phyloP scores from a whole-genome alignment of 768 basidiomycete genomes.

The Mycena epipterygia region DNA sequence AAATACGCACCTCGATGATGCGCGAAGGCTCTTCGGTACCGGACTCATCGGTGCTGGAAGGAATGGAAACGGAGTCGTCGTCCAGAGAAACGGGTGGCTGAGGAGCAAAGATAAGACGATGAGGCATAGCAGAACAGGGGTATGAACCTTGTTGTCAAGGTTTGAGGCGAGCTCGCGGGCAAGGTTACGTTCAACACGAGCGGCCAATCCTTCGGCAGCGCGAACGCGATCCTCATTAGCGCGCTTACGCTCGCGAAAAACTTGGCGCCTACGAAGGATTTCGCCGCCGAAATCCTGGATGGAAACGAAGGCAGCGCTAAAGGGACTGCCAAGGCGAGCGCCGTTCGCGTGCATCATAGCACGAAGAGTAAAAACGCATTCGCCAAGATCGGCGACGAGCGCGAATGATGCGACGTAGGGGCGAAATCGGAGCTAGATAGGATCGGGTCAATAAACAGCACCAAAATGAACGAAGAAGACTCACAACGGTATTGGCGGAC shows the following conservation, averaged over 20 bases:
- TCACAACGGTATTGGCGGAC: not conserved
- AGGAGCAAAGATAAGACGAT: not conserved
- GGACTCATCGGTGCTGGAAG: not conserved
- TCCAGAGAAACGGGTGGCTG: not conserved
- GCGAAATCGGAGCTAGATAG: constrained; percentile 4
- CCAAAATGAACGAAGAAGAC: not conserved
- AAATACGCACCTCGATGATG: too few species aligned
- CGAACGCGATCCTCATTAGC: not conserved
- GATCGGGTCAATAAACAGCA: not conserved
- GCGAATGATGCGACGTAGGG: constrained; percentile 1
- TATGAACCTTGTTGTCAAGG: not conserved
- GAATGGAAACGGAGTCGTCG: not conserved
- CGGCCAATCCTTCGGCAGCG: not conserved
- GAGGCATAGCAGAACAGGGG: not conserved
- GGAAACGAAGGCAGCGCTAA: not conserved
- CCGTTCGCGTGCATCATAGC: not conserved
- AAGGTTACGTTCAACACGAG: not conserved
- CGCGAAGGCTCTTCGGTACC: not conserved
- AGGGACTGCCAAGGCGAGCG: not conserved
- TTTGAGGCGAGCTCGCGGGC: not conserved
- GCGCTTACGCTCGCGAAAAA: not conserved
- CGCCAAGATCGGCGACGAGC: not conserved
- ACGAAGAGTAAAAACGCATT: not conserved
- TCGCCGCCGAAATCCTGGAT: constrained; percentile 9
- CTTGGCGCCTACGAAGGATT: not conserved